Base-by-base conservation (phyloP, 352 stramenopile species). In the Globisporangium canariense region DNA sequence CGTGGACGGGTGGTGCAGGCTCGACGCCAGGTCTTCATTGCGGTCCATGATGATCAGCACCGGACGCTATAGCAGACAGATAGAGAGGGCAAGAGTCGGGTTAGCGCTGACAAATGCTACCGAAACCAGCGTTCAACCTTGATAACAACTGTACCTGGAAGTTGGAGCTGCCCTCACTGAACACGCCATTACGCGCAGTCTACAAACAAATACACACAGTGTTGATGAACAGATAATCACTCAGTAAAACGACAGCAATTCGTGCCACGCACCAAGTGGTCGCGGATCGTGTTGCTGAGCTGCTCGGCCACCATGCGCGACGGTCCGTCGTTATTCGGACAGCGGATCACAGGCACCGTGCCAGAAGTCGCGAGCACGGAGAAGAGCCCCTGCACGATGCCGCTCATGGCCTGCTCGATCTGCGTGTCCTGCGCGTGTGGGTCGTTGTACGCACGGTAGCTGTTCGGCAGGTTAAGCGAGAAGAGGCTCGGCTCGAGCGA, bases 31-130 rank as follows among this genome's bases (percentile, higher is more conserved):
- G 74, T 99, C 97, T 74, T 97, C 90, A 69, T 98, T 98, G 14
- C 97, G 96, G 74, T 99, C 96, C 77, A 99, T 87, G 60, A 99
- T 95, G 43, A 99, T 94, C 60, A 99, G 65, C 20, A 99, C 85
- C 0, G 97, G 97, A 61, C 96, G 84, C 79, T 97, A 50, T 36
- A 58, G 6, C 30, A 56, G 11, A 46, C 22, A 62, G 14, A 43
- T 16, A 25, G 32, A 22, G 4, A 45, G 11, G 22, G 43, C 25
- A 16, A 16, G 2, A 38, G 18, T 50, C 0, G 20, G 10, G 6
- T 58, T 28, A 30, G 14, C 38, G n/a, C 5, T 40, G 4, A 47
- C 34, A 36, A 49, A 49, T 49, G 18, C 5, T 9, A 49, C 22
- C 0, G 43, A 49, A 22, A 9, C 43, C 16, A 49, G 2, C 3